These are phyloP conservation scores for Nemania diffusa DNA, from an alignment of 2,329 filamentous ascomycete species.

Conservation along the genomic window DNA sequence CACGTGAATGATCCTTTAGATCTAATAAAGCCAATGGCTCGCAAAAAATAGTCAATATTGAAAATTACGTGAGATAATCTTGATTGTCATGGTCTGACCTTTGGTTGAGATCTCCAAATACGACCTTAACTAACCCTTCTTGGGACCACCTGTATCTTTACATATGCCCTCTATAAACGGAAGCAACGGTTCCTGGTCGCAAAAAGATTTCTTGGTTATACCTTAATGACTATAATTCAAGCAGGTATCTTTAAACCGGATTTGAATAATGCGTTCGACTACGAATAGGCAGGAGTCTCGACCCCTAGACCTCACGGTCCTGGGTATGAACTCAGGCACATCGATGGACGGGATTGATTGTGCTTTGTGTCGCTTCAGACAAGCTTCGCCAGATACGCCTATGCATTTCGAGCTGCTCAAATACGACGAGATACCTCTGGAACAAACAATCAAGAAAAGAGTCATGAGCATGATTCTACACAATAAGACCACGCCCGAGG, in stretches of 20 bases:
- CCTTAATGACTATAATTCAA: neutral
- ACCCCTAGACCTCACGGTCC: slow-evolving; percentile 61
- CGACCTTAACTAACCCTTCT: neutral
- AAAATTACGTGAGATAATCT: neutral
- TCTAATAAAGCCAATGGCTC: slow-evolving; percentile 13
- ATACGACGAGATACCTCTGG: slow-evolving; percentile 66
- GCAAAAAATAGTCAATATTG: slow-evolving; percentile 41
- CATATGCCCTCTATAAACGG: slow-evolving; percentile 1
- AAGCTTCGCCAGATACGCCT: slow-evolving; percentile 60
- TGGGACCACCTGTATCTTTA: neutral
- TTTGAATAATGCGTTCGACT: slow-evolving; percentile 10
- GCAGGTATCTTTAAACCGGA: neutral
- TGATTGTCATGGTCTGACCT: neutral
- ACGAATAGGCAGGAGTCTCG: neutral
- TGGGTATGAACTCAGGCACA: slow-evolving; percentile 65
- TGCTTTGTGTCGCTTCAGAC: slow-evolving; percentile 66
- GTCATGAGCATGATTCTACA: slow-evolving; percentile 67
- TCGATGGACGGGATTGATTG: slow-evolving; percentile 69
- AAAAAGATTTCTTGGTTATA: neutral
- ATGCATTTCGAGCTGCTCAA: slow-evolving; percentile 68
- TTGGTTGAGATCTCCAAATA: slow-evolving; percentile 5
- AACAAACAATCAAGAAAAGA: slow-evolving; percentile 63
- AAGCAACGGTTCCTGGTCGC: neutral
- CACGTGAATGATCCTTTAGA: neutral
- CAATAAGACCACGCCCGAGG: slow-evolving; percentile 63